These are phyloP conservation scores for Dendrothele bispora DNA, from an alignment of 768 basidiomycete genomes.

Conservation along the genomic window DNA sequence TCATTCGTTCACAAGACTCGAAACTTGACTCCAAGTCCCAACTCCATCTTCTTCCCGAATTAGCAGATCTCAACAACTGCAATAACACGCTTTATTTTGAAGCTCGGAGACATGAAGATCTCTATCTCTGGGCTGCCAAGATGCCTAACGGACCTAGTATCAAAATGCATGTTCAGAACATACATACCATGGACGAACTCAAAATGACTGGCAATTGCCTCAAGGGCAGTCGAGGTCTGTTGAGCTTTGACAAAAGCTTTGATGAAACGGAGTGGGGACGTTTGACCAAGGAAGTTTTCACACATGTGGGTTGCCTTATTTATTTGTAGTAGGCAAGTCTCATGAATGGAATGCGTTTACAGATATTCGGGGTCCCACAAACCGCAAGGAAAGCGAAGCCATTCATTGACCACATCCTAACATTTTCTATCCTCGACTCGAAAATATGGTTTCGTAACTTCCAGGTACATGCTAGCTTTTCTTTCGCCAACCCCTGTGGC, in stretches of 20 bases:
- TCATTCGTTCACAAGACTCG: constrained; percentile 59
- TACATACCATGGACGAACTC: constrained; percentile 99
- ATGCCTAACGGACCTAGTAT: constrained; percentile 97
- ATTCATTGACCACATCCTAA: constrained; percentile 96
- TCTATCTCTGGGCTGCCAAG: constrained; percentile 96
- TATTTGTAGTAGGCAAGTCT: not conserved
- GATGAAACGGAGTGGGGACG: constrained; percentile 86
- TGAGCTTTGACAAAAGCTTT: constrained; percentile 91
- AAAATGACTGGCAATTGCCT: constrained; percentile 99
- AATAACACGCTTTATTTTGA: constrained; percentile 98
- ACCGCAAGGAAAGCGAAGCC: constrained; percentile 91
- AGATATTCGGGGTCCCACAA: constrained; percentile 96
- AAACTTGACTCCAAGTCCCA: constrained; percentile 98
- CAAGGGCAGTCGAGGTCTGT: constrained; percentile 88
- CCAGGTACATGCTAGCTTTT: constrained; percentile 66
- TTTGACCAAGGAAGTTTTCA: constrained; percentile 90
- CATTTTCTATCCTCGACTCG: constrained; percentile 91
- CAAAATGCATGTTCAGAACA: constrained; percentile 97
- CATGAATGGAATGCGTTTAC: not conserved
- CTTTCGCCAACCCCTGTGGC: too few relatives aligned
- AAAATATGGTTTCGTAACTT: constrained; percentile 99
- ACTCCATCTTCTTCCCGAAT: constrained; percentile 87
- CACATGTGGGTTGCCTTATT: constrained; percentile 61
- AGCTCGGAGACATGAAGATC: constrained; percentile 90
- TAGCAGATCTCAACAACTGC: constrained; percentile 96